Evolutionary conservation across 108 stramenopile species (phyloP), one percentile per base, ranked within the genome.

Genomic region (Cyclostephanos invisitatus): DNA sequence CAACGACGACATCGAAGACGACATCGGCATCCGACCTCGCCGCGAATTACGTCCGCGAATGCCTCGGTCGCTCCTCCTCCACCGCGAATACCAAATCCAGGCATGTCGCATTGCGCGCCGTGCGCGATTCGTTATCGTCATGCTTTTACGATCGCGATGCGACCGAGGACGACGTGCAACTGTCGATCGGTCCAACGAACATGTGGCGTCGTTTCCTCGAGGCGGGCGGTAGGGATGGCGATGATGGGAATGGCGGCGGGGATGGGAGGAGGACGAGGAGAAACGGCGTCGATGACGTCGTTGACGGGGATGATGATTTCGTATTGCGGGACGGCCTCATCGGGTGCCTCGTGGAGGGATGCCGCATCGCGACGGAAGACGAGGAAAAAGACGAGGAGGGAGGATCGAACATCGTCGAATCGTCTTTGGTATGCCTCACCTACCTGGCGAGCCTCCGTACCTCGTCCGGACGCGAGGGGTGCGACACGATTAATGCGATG

Each of bases 1-100:
- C 42, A 1, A 64, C 46, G 24, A 64, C 46, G 63, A 21, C 62
- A n/a, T n/a, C n/a, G 32, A 32, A 32, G 32, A 32, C 32, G 32
- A 32, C 32, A n/a, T 53, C 24, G 38, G 63, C 63, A 24, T 42
- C 63, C 38, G 72, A 73, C 15, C 72, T 64, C 22, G 72, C 56
- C 50, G 40, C 63, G 37, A 21, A 27, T 3, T 55, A 40, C 46
- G 48, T 73, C 35, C 50, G 64, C 14, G 40, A 42, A 27, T 73
- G 40, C 51, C 51, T 64, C 40, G 57, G 68, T 22, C 58, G 32
- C 54, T 36, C 48, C 29, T 20, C 29, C 65, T 25, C 18, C 10
- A n/a, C n/a, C n/a, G n/a, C n/a, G n/a, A n/a, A n/a, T n/a, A n/a
- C 44, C 44, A n/a, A n/a, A 44, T 21, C 37, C 65, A 7, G 53